A percentile compares a stretch with the other conserved stretches of the same genome.
These are phyloP conservation scores for Fusarium liriodendri DNA, from an alignment of 2,329 filamentous ascomycete genomes.

Conservation along the genomic window DNA sequence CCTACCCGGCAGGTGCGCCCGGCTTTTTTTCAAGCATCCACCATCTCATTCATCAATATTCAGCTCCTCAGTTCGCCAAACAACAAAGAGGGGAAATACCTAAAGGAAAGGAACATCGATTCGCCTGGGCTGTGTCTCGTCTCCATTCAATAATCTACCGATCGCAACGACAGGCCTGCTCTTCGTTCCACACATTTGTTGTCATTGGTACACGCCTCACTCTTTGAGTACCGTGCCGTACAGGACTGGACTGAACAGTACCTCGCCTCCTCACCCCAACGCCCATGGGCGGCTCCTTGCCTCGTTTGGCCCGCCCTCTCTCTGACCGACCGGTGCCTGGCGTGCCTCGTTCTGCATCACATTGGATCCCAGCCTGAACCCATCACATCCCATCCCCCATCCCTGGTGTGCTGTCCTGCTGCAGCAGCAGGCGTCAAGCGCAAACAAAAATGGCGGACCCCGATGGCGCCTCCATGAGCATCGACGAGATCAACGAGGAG, in stretches of 20 bases:
- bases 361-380: neutral
- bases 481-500: slow-evolving; percentile 53
- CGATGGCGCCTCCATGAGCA: slow-evolving; percentile 26
- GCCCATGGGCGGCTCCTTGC: slow-evolving; percentile 24
- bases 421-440: neutral
- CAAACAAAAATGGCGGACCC: slow-evolving; percentile 25
- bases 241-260: neutral
- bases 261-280: neutral
- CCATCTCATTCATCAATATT: neutral
- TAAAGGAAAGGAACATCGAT: neutral
- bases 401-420: slow-evolving; percentile 25
- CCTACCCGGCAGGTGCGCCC: neutral
- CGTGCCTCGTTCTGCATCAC: slow-evolving; percentile 9
- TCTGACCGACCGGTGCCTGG: slow-evolving; percentile 24
- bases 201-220: neutral
- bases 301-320: slow-evolving; percentile 16
- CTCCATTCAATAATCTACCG: neutral
- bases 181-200: neutral
- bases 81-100: neutral
- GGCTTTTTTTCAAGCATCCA: neutral
- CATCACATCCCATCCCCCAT: neutral
- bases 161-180: neutral
- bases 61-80: neutral
- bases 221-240: neutral
- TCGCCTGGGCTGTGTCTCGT: neutral